These are phyloP conservation scores for Populus pruinosa DNA, from an alignment of 345 rosid species.

Conservation along the genomic window DNA sequence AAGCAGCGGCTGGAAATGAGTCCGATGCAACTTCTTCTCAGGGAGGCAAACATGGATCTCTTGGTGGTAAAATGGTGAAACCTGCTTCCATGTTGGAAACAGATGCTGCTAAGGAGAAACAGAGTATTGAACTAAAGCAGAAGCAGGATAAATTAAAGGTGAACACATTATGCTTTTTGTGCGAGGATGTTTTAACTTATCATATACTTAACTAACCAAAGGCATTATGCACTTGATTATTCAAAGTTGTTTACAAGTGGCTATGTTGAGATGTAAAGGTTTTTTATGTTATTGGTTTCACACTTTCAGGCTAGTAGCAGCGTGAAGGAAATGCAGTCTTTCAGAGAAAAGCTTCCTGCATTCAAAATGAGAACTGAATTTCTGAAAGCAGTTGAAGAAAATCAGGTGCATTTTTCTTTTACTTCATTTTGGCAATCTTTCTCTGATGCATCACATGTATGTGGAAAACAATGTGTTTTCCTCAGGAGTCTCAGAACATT, in stretches of 20 bases:
- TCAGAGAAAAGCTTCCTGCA: constrained; percentile 88
- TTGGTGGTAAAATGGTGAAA: constrained; percentile 31
- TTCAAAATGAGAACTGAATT: constrained; percentile 71
- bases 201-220: background rate
- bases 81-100: constrained; percentile 29
- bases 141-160: constrained; percentile 73
- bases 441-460: background rate
- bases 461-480: too few species aligned
- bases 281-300: constrained; percentile 2
- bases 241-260: background rate
- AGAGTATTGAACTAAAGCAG: constrained; percentile 64
- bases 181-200: background rate
- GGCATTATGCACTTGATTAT: background rate
- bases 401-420: constrained; percentile 54
- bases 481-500: background rate
- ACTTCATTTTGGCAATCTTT: background rate
- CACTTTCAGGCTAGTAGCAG: constrained; percentile 48
- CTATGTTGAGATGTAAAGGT: background rate
- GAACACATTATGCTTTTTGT: constrained; percentile 5
- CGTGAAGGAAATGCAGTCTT: constrained; percentile 59
- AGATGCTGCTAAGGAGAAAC: constrained; percentile 51
- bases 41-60: constrained; percentile 33
- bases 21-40: constrained; percentile 33
- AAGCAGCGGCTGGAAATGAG: constrained; percentile 32
- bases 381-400: constrained; percentile 67